Evolutionary conservation across 805 yeast genomes (phyloP).

Genomic region (Teunomyces lycoperdinae): DNA sequence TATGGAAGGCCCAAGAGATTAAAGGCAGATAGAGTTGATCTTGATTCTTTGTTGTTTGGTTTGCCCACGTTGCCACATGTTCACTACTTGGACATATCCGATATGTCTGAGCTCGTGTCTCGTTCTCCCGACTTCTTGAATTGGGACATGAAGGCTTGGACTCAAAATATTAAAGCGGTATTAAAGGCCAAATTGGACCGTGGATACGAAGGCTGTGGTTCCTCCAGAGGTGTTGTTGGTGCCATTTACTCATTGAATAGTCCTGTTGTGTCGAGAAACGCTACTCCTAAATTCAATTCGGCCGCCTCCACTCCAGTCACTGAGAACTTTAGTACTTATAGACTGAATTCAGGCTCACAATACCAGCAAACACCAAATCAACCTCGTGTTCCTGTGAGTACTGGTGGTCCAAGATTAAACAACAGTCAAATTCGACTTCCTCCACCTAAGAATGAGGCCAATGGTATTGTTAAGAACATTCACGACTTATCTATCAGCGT

Average conservation of each 20-base stretch:
- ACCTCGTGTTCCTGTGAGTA: neutral
- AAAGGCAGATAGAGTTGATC: constrained; percentile 41
- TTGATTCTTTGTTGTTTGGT: constrained; percentile 40
- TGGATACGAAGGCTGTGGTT: constrained; percentile 78
- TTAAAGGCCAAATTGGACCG: constrained; percentile 34
- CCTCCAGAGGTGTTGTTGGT: constrained; percentile 58
- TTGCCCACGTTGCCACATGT: constrained; percentile 45
- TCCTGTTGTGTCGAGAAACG: constrained; percentile 22
- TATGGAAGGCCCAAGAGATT: constrained; percentile 45
- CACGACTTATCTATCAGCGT: constrained; percentile 5
- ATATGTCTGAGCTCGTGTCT: constrained; percentile 20
- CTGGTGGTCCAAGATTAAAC: neutral
- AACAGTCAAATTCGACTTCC: neutral
- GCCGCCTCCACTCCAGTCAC: neutral
- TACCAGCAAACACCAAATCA: neutral
- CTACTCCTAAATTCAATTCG: neutral
- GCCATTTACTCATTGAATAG: constrained; percentile 53
- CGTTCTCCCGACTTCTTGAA: constrained; percentile 21
- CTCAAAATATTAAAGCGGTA: constrained; percentile 24
- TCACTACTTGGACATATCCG: constrained; percentile 38
- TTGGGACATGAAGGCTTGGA: constrained; percentile 41
- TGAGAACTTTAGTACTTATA: neutral
- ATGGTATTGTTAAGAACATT: neutral
- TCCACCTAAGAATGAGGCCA: neutral
- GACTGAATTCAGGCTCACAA: neutral